Conservation (phyloP, 345 rosid species). For the Hirschfeldia incana region DNA sequence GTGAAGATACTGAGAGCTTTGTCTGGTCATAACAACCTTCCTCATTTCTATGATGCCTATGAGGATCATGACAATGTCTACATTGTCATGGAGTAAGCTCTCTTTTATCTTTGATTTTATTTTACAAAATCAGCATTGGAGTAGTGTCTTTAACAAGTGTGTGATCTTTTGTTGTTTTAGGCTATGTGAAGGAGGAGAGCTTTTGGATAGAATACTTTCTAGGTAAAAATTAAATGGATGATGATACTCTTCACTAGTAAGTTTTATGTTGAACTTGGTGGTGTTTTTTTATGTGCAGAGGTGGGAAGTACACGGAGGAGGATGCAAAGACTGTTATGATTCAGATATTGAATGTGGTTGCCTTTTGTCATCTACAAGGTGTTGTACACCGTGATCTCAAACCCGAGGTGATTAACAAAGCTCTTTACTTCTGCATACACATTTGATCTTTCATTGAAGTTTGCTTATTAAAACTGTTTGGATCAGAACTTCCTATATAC, state of each 20-base stretch:
- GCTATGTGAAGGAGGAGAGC: constrained; percentile 98
- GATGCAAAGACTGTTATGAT: constrained; percentile 93
- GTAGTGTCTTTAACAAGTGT: constrained; percentile 4
- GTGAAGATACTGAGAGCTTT: constrained; percentile 84
- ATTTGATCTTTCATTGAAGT: constrained; percentile 27
- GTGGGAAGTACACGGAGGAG: constrained; percentile 95
- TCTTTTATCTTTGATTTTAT: neutral
- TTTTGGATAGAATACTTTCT: constrained; percentile 91
- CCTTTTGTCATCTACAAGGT: constrained; percentile 97
- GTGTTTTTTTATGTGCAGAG: constrained; percentile 49
- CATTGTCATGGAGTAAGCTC: constrained; percentile 95
- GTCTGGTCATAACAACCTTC: constrained; percentile 78
- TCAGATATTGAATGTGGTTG: constrained; percentile 86
- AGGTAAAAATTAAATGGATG: constrained; percentile 48
- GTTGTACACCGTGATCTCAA: constrained; percentile 98
- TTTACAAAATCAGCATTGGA: neutral
- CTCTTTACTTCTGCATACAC: neutral
- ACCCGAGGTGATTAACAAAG: constrained; percentile 68
- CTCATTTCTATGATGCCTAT: constrained; percentile 84
- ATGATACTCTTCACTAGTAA: neutral
- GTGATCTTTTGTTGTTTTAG: constrained; percentile 42
- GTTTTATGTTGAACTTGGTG: neutral
- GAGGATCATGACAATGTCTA: constrained; percentile 91
- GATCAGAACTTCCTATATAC: constrained; percentile 87
- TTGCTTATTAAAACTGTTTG: constrained; percentile 31